These are phyloP conservation scores for Fomitopsis betulina DNA, from an alignment of 1,284 basidiomycete genomes.

Conservation along the genomic window DNA sequence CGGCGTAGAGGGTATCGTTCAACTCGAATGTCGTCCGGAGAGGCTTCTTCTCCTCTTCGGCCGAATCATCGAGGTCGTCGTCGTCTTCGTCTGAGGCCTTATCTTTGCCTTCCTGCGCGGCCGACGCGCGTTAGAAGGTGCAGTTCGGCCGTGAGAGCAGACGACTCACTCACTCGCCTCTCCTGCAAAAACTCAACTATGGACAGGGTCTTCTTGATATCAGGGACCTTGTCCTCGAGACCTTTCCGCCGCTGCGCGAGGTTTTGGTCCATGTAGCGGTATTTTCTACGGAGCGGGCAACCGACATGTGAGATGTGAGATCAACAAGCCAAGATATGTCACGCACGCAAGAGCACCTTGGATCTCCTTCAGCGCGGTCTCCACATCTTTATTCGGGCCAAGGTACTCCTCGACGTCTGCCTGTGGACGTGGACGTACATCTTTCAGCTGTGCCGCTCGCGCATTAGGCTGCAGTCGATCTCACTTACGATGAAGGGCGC, in stretches of 20 bases:
- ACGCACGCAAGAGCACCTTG: conserved; percentile 91
- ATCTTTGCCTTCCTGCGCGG: conserved; percentile 53
- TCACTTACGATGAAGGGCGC: conserved; percentile 89
- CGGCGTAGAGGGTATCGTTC: conserved; percentile 92
- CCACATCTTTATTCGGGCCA: conserved; percentile 75
- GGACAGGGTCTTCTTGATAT: conserved; percentile 88
- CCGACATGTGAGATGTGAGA: conserved; percentile 1
- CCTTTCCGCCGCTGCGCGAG: conserved; percentile 76
- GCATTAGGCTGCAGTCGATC: background rate
- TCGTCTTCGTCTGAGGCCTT: conserved; percentile 43
- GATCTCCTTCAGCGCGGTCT: conserved; percentile 77
- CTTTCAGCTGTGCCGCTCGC: background rate
- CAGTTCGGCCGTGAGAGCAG: background rate
- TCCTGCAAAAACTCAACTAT: conserved; percentile 87
- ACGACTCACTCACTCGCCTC: conserved; percentile 46
- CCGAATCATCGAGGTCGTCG: conserved; percentile 42
- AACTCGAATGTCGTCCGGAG: conserved; percentile 91
- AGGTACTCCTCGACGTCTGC: conserved; percentile 85
- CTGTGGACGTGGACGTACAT: conserved; percentile 33
- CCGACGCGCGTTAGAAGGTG: background rate
- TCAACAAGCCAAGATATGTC: conserved; percentile 6
- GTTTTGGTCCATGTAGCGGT: conserved; percentile 96
- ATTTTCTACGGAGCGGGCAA: conserved; percentile 64
- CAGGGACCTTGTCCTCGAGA: conserved; percentile 93
- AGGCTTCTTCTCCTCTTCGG: conserved; percentile 51